Evolutionary conservation across 106 monocot genomes (phyloP).

Genomic region (Xerophyta viscosa): DNA sequence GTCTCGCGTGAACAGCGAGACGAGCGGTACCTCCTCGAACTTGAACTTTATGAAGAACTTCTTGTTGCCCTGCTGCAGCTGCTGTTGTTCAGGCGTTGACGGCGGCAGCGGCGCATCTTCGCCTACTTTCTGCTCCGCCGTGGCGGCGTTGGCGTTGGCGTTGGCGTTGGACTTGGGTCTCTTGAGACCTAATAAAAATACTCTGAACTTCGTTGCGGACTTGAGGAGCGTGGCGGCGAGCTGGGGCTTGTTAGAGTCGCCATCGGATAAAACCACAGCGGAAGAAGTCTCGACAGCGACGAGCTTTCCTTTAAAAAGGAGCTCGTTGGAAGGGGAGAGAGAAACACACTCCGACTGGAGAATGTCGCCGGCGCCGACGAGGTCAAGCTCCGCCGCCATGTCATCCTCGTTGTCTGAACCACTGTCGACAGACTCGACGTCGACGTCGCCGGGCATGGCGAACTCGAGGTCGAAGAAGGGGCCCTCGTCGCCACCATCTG

Average conservation of each 20-base stretch:
- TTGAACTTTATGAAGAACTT: constrained; percentile 50
- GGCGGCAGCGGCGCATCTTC: not conserved
- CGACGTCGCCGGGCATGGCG: constrained; percentile 14
- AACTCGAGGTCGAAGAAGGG: constrained; percentile 75
- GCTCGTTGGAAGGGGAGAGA: constrained; percentile 23
- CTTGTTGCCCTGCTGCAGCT: constrained; percentile 8
- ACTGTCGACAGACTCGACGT: not conserved
- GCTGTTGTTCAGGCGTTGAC: constrained; percentile 9
- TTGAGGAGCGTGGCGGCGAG: constrained; percentile 41
- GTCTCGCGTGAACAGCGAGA: constrained; percentile 55
- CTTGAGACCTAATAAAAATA: constrained; percentile 42
- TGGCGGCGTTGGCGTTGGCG: too few species aligned
- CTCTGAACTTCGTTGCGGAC: constrained; percentile 62
- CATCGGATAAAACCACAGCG: constrained; percentile 2
- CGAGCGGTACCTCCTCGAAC: constrained; percentile 38
- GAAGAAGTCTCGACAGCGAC: constrained; percentile 25
- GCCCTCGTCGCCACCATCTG: constrained; percentile 44
- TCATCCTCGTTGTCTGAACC: constrained; percentile 4
- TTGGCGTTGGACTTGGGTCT: too few species aligned
- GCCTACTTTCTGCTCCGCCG: constrained; percentile 4
- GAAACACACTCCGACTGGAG: constrained; percentile 2
- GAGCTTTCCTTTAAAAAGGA: constrained; percentile 34
- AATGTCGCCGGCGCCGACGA: not conserved
- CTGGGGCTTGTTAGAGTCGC: constrained; percentile 12
- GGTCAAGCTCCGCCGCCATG: constrained; percentile 21